Conservation (phyloP, 345 rosid species). For the Aethionema arabicum region DNA sequence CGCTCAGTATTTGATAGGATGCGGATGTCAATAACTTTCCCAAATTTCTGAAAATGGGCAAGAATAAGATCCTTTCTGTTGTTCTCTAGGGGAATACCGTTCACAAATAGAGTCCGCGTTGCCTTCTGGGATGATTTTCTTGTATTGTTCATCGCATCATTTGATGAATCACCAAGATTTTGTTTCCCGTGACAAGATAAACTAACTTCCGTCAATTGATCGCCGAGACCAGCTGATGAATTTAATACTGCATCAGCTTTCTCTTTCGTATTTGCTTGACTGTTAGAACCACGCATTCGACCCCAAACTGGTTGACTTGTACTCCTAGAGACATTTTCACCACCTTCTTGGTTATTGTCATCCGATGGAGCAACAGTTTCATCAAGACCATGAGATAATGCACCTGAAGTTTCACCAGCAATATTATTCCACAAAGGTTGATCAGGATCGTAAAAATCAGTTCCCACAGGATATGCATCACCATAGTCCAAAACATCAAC, state of each 20-base stretch:
- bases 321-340: conserved; percentile 47
- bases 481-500: conserved; percentile 60
- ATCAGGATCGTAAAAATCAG: conserved; percentile 97
- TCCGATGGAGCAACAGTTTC: conserved; percentile 51
- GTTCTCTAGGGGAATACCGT: conserved; percentile 71
- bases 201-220: conserved; percentile 52
- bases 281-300: conserved; percentile 52
- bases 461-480: conserved; percentile 55
- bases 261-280: conserved; percentile 51
- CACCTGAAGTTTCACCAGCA: conserved; percentile 65
- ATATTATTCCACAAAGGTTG: conserved; percentile 90
- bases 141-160: conserved; percentile 40
- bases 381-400: conserved; percentile 50
- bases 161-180: conserved; percentile 41
- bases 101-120: conserved; percentile 79
- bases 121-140: conserved; percentile 82
- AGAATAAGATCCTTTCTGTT: conserved; percentile 83
- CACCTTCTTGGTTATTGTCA: conserved; percentile 46
- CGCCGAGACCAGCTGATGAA: conserved; percentile 48
- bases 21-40: conserved; percentile 83
- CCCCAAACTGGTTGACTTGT: conserved; percentile 71
- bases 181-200: conserved; percentile 51
- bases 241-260: conserved; percentile 47
- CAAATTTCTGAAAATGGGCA: conserved; percentile 88
- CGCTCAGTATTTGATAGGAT: conserved; percentile 74